Evolutionary conservation across 164 flowering plant species (phyloP).

Genomic region (Annona squamosa): DNA sequence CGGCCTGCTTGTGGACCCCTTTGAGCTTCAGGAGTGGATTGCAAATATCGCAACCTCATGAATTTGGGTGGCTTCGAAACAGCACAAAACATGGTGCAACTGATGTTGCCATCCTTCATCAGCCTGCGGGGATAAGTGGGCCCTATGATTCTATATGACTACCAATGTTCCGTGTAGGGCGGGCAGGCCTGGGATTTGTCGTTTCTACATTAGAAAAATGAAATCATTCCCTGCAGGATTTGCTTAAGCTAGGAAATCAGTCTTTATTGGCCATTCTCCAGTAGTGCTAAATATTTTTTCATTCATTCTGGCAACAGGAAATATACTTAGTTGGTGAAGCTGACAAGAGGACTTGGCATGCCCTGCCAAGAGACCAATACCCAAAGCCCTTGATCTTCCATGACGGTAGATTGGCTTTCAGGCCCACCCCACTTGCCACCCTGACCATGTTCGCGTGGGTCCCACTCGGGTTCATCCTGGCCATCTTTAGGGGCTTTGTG

Average conservation of each 20-base stretch:
- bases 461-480: constrained; percentile 39
- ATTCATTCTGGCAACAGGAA: constrained; percentile 26
- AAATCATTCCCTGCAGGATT: no score
- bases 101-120: no score
- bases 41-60: no score
- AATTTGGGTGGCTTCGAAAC: no score
- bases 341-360: constrained; percentile 27
- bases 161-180: no score
- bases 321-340: constrained; percentile 28
- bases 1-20: no score
- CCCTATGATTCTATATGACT: no score
- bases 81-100: no score
- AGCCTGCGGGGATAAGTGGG: no score
- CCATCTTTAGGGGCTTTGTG: constrained; percentile 18
- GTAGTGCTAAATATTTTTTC: not conserved
- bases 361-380: constrained; percentile 35
- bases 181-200: no score
- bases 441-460: constrained; percentile 47
- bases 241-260: not conserved
- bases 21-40: no score
- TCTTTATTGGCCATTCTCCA: not conserved
- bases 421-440: constrained; percentile 38
- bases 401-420: constrained; percentile 54
- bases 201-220: no score
- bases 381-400: constrained; percentile 58